phyloP scores from a whole-genome alignment of 345 rosid species.

The Eucalyptus erythrocorys region DNA sequence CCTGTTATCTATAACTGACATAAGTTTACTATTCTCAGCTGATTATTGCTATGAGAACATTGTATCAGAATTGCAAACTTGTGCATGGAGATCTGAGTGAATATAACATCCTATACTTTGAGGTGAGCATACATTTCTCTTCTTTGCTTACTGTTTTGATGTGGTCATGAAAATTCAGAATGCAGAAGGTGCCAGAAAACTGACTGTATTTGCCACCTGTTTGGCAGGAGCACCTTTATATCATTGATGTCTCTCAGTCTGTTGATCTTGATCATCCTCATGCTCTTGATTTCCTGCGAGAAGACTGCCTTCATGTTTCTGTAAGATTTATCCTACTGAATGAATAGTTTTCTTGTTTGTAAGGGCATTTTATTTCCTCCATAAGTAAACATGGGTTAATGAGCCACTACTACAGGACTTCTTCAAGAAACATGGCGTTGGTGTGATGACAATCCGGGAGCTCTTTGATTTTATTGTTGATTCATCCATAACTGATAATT shows the following conservation, averaged over 20 bases:
- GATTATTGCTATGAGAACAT: conserved; percentile 64
- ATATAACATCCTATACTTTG: conserved; percentile 84
- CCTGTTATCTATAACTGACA: background rate
- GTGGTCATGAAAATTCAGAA: background rate
- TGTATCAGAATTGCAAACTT: conserved; percentile 91
- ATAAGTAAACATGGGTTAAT: background rate
- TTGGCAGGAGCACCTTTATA: conserved; percentile 75
- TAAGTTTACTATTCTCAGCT: conserved; percentile 28
- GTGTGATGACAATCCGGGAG: conserved; percentile 88
- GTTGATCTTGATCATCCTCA: conserved; percentile 97
- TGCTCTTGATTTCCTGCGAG: conserved; percentile 84
- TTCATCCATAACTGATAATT: conserved; percentile 68
- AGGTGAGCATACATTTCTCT: conserved; percentile 33
- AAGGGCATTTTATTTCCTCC: background rate
- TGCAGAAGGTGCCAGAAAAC: background rate
- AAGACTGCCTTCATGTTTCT: conserved; percentile 92
- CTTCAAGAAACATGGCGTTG: conserved; percentile 87
- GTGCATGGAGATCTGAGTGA: conserved; percentile 99
- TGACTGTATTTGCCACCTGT: background rate
- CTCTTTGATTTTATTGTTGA: conserved; percentile 94
- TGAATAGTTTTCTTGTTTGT: background rate
- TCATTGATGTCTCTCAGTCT: conserved; percentile 90
- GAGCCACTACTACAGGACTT: conserved; percentile 40
- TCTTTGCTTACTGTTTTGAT: background rate
- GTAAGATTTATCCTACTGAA: conserved; percentile 30